phyloP scores from a whole-genome alignment of 495 filamentous ascomycete genomes.

The Pyrenula massariospora region DNA sequence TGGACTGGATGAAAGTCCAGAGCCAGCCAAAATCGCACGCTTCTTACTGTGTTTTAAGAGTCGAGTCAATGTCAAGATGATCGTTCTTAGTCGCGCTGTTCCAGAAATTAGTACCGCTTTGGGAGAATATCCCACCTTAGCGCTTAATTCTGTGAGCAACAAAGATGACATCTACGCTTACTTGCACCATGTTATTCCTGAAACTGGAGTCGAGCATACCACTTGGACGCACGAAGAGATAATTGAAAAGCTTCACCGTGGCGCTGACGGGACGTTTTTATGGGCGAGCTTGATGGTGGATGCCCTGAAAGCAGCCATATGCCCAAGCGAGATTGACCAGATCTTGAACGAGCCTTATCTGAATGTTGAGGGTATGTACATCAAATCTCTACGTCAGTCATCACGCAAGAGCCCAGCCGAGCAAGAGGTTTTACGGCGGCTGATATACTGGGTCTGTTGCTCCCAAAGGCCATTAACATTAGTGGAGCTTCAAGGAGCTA shows the following conservation, averaged over 20 bases:
- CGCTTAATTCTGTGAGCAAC: neutral
- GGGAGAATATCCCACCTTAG: neutral
- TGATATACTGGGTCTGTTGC: neutral
- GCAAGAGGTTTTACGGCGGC: too few relatives aligned
- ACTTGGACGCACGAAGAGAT: neutral
- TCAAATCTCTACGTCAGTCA: neutral
- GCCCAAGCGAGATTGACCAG: neutral
- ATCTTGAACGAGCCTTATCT: neutral
- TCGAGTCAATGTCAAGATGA: too few relatives aligned
- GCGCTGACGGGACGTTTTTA: neutral
- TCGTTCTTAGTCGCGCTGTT: neutral
- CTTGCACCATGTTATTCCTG: neutral
- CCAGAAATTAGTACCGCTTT: neutral
- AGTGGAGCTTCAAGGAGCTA: neutral
- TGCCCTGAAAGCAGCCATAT: neutral
- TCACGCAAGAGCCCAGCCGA: neutral
- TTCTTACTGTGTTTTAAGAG: too few relatives aligned
- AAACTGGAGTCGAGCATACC: neutral
- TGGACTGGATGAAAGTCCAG: neutral
- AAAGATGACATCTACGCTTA: neutral
- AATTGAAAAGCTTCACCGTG: too few relatives aligned
- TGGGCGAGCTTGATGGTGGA: neutral
- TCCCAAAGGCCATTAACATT: neutral
- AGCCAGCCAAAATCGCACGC: neutral
- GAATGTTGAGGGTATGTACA: neutral